Evolutionary conservation across 202 grass and related monocot genomes (phyloP).

Genomic region (Hordeum pubiflorum): DNA sequence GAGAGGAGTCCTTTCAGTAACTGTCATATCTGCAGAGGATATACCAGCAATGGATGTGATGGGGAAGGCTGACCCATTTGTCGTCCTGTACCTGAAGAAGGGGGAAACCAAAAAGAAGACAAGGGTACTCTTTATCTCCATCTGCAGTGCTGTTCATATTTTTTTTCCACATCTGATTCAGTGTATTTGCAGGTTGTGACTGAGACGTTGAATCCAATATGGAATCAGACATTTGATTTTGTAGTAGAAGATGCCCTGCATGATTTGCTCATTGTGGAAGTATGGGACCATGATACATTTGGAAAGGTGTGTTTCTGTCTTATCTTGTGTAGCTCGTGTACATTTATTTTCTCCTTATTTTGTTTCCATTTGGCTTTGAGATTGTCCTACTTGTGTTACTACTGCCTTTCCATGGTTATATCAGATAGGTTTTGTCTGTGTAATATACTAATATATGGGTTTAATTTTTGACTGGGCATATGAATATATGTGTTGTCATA

Average conservation of each 20-base stretch:
- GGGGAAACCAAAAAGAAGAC: constrained; percentile 85
- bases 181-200: constrained; percentile 69
- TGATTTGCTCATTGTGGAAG: constrained; percentile 97
- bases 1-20: constrained; percentile 87
- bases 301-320: constrained; percentile 50
- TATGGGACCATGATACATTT: constrained; percentile 98
- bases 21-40: constrained; percentile 81
- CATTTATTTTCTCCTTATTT: constrained; percentile 6
- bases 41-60: constrained; percentile 94
- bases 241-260: constrained; percentile 94
- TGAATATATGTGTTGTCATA: neutral
- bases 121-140: constrained; percentile 49
- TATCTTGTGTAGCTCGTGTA: neutral
- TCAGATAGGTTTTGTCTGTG: neutral
- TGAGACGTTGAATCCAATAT: constrained; percentile 79
- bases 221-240: constrained; percentile 96
- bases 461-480: neutral
- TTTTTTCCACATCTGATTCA: neutral
- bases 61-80: constrained; percentile 91
- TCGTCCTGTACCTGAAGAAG: constrained; percentile 78
- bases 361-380: neutral
- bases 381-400: neutral
- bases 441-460: neutral
- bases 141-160: neutral
- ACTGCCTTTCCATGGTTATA: neutral